Evolutionary conservation across 768 basidiomycete species (phyloP), one percentile per base, ranked within the genome.

Genomic region (Antrodiella citrinella): DNA sequence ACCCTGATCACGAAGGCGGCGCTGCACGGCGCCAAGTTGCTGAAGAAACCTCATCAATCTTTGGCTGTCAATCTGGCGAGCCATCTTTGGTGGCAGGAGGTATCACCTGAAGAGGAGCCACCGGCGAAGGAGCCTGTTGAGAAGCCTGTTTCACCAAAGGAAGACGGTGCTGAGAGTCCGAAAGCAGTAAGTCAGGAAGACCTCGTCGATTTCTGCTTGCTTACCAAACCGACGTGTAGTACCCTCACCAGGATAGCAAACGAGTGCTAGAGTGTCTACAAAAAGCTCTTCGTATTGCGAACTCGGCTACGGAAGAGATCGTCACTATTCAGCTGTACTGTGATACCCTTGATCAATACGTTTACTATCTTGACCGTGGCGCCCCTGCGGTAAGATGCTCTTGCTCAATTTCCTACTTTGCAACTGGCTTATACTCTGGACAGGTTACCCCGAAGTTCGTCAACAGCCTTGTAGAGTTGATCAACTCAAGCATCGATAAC

Each of bases 1-100:
- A 98, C 95, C 2, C 69, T 99, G 54, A 92, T 97, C 60, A 98
- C 96, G 22, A 98, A 99, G 69, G 96, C 95, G n/a, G 95, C 95
- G 4, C 69, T 98, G 56, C 96, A 99, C 65, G 93, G 91, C 3
- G 89, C 93, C 24, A 95, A 95, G 69, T 68, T 98, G 55, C 67
- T 99, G 67, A 99, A 99, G 78, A 98, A 99, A 76, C 91, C 91
- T 11, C 95, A 97, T 66, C 96, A 98, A 67, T 87, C 94, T 11
- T 90, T 84, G 7, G 96, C 95, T 3, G 96, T 98, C 19, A 83
- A 88, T 45, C 74, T 92, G 24, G 96, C 96, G 5, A 96, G 93
- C 64, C 96, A 99, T 69, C 69, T 99, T 57, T 99, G 95, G 95
- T 99, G 94, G 94, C 96, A 98, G 64, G 86, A 86, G 54, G 72